A percentile compares a stretch with the other conserved stretches of the same genome.
Evolutionary conservation across 108 stramenopile species (phyloP).

Genomic region (Skeletonema grethae): DNA sequence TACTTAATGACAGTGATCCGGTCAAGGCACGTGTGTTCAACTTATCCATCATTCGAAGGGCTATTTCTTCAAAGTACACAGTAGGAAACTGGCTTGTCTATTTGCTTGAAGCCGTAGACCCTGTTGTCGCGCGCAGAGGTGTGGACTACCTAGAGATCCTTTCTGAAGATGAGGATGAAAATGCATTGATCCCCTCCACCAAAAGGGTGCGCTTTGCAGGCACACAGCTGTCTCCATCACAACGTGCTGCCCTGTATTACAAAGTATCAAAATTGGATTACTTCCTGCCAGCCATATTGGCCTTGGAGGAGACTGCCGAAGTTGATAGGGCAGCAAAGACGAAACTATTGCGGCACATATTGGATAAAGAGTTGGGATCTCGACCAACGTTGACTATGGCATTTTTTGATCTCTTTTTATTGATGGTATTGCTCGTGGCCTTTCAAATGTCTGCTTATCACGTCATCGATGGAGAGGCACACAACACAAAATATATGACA

Average conservation of each 20-base stretch:
- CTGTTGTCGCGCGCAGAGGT: constrained; percentile 42
- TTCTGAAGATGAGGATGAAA: constrained; percentile 54
- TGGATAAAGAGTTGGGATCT: constrained; percentile 48
- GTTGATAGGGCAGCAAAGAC: constrained; percentile 48
- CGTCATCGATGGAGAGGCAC: constrained; percentile 36
- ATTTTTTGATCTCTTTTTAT: constrained; percentile 49
- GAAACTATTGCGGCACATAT: constrained; percentile 45
- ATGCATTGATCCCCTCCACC: constrained; percentile 43
- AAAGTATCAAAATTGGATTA: constrained; percentile 50
- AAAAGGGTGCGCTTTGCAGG: constrained; percentile 48
- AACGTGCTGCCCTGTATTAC: constrained; percentile 41
- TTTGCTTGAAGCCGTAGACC: constrained; percentile 56
- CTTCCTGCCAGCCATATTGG: constrained; percentile 50
- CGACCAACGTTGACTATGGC: constrained; percentile 48
- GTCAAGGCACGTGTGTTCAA: constrained; percentile 42
- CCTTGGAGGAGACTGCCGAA: constrained; percentile 47
- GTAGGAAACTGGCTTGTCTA: constrained; percentile 58
- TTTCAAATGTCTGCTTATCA: constrained; percentile 53
- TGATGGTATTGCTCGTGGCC: constrained; percentile 37
- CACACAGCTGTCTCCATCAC: constrained; percentile 37
- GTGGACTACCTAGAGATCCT: constrained; percentile 55
- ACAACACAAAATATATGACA: constrained; percentile 22
- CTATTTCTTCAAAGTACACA: constrained; percentile 42
- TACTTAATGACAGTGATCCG: constrained; percentile 48
- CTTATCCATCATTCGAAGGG: constrained; percentile 38